Evolutionary conservation across 108 stramenopile species (phyloP), one percentile per base, ranked within the genome.

Genomic region (Cyclotella sp.): DNA sequence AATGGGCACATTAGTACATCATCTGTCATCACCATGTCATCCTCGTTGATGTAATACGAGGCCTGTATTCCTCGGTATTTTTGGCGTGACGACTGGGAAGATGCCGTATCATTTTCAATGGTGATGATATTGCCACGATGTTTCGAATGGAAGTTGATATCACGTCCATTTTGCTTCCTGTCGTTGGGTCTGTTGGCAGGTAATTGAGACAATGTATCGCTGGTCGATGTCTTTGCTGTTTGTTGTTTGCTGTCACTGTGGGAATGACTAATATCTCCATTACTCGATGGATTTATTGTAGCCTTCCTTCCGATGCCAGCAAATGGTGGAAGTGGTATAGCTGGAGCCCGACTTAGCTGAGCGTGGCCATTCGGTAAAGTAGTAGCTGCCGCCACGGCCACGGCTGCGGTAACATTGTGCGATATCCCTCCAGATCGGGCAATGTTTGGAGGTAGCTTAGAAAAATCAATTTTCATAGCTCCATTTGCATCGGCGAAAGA

Each of bases 1-100:
- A 88, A 95, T 11, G 91, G 91, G 44, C 91, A 90, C 94, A 95
- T 95, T 41, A 95, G 63, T 13, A 89, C 84, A 58, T 93, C 82
- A 22, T 90, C 94, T 12, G 88, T 84, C 12, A 90, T 41, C 29
- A 89, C 76, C 89, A 93, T 93, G 85, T 91, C 90, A 71, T 92
- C 91, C 79, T 95, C 91, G 57, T 92, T 92, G 47, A 92, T 63
- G 49, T 90, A 84, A 76, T 89, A 95, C 27, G 67, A 81, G 18
- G 87, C 88, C 39, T 85, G 67, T 30, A 89, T 90, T 39, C 54
- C 64, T 10, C 26, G 55, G 19, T 59, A 27, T n/a, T 58, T 68
- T 40, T 61, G 67, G 22, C 46, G 27, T 29, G 68, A 64, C 27
- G 69, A 64, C 34, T 76, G 43, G 15, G 65, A 70, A 14, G 72